A percentile compares a stretch with the other conserved stretches of the same genome.
Evolutionary conservation across 768 basidiomycete species (phyloP).

Genomic region (Suillus spraguei): DNA sequence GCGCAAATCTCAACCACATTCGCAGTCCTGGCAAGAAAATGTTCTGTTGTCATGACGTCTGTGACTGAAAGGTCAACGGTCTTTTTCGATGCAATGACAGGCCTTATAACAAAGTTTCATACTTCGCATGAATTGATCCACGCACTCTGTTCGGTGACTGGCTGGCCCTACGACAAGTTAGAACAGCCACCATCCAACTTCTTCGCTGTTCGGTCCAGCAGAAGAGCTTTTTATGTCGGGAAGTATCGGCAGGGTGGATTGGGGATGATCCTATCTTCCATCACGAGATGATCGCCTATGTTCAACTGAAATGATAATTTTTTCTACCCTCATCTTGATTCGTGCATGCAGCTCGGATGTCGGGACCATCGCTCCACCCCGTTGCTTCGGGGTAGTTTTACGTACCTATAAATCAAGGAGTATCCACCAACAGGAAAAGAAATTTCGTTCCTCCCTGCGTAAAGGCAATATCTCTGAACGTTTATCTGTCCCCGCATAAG

Average conservation of each 20-base stretch:
- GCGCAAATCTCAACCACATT: not conserved
- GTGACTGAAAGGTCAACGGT: not conserved
- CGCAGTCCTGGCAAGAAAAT: not conserved
- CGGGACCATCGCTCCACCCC: constrained; percentile 12
- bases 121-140: not conserved
- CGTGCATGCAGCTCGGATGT: constrained; percentile 15
- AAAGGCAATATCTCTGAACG: constrained; percentile 11
- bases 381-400: constrained; percentile 12
- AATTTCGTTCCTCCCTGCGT: constrained; percentile 19
- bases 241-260: not conserved
- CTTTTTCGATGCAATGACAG: not conserved
- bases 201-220: not conserved
- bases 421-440: constrained; percentile 15
- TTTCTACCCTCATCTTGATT: not conserved
- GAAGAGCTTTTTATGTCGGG: not conserved
- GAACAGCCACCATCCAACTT: not conserved
- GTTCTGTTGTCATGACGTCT: not conserved
- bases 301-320: not conserved
- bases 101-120: not conserved
- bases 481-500: constrained; percentile 17
- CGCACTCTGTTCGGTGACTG: not conserved
- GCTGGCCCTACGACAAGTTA: not conserved
- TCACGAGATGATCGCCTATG: constrained; percentile 1
- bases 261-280: not conserved
- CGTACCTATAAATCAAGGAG: constrained; percentile 18